Percentiles rank a stretch among this genome's conserved stretches.
phyloP scores from a whole-genome alignment of 345 rosid genomes.

The Populus nigra region DNA sequence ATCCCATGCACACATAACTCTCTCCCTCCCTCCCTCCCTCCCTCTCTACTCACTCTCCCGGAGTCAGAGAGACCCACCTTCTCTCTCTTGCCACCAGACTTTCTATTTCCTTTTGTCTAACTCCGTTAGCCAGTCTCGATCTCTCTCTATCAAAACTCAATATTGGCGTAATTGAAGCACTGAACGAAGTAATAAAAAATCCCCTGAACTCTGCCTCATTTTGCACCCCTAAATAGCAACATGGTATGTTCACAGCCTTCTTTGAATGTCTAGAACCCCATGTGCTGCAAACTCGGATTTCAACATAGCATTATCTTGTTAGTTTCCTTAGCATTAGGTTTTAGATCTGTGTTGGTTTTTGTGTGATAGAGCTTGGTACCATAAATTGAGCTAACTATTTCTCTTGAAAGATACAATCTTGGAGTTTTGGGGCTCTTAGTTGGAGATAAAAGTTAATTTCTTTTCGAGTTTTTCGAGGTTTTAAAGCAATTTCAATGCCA shows the following conservation, averaged over 20 bases:
- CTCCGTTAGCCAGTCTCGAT: neutral
- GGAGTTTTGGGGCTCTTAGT: constrained; percentile 5
- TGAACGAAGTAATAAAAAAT: neutral
- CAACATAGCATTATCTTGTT: neutral
- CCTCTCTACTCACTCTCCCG: neutral
- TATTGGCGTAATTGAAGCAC: constrained; percentile 11
- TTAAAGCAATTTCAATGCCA: neutral
- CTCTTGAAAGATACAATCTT: neutral
- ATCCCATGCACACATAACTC: neutral
- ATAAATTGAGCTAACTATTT: neutral
- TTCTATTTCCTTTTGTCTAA: neutral
- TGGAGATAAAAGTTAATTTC: neutral
- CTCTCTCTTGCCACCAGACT: neutral
- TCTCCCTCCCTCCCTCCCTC: neutral
- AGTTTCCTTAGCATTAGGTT: neutral
- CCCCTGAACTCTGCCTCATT: neutral
- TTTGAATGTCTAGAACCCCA: neutral
- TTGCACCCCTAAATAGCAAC: neutral
- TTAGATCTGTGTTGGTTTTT: constrained; percentile 23
- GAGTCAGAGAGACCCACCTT: neutral
- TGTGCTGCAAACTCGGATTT: constrained; percentile 7
- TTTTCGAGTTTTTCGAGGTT: neutral
- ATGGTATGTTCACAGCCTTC: neutral
- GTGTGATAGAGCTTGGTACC: neutral
- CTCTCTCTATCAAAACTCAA: neutral